Evolutionary conservation across 768 basidiomycete species (phyloP), one percentile per base, ranked within the genome.

Genomic region (Russula sp.): DNA sequence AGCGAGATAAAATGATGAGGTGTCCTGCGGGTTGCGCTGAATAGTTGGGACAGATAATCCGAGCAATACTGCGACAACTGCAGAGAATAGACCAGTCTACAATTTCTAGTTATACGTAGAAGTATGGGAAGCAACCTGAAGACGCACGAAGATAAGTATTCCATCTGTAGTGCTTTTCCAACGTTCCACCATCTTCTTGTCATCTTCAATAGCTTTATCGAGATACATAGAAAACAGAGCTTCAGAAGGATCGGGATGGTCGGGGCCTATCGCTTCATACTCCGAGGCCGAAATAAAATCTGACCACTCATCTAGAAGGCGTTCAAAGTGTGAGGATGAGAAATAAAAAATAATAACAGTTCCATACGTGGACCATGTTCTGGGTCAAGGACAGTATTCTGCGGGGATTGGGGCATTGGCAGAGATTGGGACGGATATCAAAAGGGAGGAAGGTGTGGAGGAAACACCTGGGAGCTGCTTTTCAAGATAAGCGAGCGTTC

Each of bases 61-160:
- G 5, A 67, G 58, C 26, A 68, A 61, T 5, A 61, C 58, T 1
- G 67, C 65, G 13, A 68, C 51, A 5, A 57, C 51, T 1, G 67
- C 65, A 8, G 67, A 68, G 54, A 65, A 68, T 14, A 68, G 16
- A 53, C 65, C 65, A 3, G 67, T 62, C 65, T 68, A 7, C 20
- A 6, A 1, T 14, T 48, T 55, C 30, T 14, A 32, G 4, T 26
- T 28, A n/a, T 28, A 4, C 7, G 16, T 8, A 14, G 9, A 38
- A 26, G 53, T 26, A 36, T 53, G 32, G n/a, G 24, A 24, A 46
- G 30, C 2, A 14, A 7, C 5, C 24, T 11, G 42, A n/a, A 18
- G 52, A 48, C 60, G 1, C 14, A 66, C 64, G 18, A 66, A 66
- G 26, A 60, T 28, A 40, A 63, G 56, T 8, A 66, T 46, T 34